Conservation (phyloP, 2,329 filamentous ascomycete species). For the Sarocladiaceae sp. region DNA sequence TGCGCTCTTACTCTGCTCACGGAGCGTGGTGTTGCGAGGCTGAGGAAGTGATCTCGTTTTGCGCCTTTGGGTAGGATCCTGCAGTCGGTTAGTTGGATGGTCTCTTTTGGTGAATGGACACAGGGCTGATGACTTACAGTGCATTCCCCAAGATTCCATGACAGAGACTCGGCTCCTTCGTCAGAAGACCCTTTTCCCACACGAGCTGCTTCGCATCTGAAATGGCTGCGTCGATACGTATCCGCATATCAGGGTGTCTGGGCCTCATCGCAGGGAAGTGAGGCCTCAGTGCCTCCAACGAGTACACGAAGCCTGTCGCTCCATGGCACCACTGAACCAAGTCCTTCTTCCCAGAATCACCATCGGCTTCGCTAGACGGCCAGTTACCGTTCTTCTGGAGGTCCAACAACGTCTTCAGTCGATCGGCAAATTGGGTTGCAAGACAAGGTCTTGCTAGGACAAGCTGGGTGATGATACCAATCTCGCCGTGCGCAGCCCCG, state of each 20-base stretch:
- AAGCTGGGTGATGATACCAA: constrained; percentile 68
- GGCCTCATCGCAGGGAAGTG: constrained; percentile 47
- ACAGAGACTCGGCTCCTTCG: constrained; percentile 61
- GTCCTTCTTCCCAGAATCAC: constrained; percentile 20
- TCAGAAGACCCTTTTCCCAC: constrained; percentile 54
- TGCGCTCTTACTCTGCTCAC: constrained; percentile 39
- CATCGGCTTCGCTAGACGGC: constrained; percentile 41
- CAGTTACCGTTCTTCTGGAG: constrained; percentile 63
- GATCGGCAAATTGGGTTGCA: constrained; percentile 47
- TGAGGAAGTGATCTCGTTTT: constrained; percentile 50
- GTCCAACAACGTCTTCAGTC: constrained; percentile 51
- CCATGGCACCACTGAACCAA: constrained; percentile 67
- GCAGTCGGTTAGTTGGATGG: background rate
- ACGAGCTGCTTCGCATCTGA: constrained; percentile 46
- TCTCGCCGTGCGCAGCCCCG: constrained; percentile 63
- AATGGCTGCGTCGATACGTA: constrained; percentile 46
- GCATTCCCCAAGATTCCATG: constrained; percentile 64
- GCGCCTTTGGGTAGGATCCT: constrained; percentile 27
- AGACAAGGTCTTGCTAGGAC: constrained; percentile 52
- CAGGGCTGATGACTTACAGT: constrained; percentile 38
- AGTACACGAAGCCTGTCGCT: constrained; percentile 57
- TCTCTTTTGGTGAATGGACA: no score
- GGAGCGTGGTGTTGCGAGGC: constrained; percentile 51
- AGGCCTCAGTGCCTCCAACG: constrained; percentile 49
- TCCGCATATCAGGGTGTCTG: constrained; percentile 27